Conservation (phyloP, 2,329 filamentous ascomycete species). For the Exophiala sp. region DNA sequence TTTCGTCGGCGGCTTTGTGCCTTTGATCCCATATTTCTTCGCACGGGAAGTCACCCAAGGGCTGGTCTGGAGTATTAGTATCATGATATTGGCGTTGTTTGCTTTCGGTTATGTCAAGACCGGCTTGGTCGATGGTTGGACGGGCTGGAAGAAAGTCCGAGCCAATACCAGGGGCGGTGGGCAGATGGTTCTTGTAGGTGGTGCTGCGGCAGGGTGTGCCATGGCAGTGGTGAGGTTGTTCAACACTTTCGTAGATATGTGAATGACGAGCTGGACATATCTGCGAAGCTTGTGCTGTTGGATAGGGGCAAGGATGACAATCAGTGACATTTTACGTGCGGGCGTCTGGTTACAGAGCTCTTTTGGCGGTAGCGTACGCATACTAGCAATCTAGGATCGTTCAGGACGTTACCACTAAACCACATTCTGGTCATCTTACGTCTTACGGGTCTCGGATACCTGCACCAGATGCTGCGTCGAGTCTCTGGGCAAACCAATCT, state of each 20-base stretch:
- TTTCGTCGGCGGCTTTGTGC: conserved; percentile 41
- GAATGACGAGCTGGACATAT: not conserved
- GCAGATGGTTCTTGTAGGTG: conserved; percentile 60
- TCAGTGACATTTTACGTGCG: too few species aligned
- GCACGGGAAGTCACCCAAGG: conserved; percentile 35
- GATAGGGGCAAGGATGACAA: too few species aligned
- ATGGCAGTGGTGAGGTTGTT: conserved; percentile 46
- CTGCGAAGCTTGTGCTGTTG: too few species aligned
- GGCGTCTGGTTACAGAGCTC: too few species aligned
- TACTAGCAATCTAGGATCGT: too few species aligned
- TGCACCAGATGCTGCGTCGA: too few species aligned
- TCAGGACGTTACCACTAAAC: too few species aligned
- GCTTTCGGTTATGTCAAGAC: conserved; percentile 49
- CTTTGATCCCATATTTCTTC: conserved; percentile 49
- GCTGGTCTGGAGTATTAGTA: conserved; percentile 46
- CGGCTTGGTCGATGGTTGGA: conserved; percentile 38
- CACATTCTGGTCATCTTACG: too few species aligned
- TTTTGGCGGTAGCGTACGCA: too few species aligned
- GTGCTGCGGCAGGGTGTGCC: conserved; percentile 59
- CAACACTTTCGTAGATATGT: conserved; percentile 3
- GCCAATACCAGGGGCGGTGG: conserved; percentile 43
- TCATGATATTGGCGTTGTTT: conserved; percentile 46
- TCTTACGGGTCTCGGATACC: too few species aligned
- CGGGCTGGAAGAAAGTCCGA: conserved; percentile 32
- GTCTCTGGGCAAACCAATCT: too few species aligned